These are phyloP conservation scores for Rhodotorula sp. DNA, from an alignment of 1,284 basidiomycete species.

Conservation along the genomic window DNA sequence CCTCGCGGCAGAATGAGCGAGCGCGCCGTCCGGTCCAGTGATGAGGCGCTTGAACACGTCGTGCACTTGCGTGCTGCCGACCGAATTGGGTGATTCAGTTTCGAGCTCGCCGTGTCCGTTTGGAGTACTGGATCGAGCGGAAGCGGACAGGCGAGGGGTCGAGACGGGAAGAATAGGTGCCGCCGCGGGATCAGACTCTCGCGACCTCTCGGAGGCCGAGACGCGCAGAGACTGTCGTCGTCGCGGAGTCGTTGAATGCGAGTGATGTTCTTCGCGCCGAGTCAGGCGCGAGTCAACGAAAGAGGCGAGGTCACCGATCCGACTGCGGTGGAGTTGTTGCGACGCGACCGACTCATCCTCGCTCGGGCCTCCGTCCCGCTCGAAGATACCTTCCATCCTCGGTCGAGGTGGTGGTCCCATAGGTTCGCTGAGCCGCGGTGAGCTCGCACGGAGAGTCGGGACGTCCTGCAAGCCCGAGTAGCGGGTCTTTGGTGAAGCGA, in stretches of 20 bases:
- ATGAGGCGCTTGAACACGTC: constrained; percentile 36
- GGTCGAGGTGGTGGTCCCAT: neutral
- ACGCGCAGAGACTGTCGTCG: constrained; percentile 16
- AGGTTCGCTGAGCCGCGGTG: neutral
- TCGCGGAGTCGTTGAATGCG: neutral
- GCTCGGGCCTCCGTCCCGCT: neutral
- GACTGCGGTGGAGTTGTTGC: constrained; percentile 7
- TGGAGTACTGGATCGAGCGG: neutral
- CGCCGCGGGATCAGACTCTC: constrained; percentile 6
- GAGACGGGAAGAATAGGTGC: neutral
- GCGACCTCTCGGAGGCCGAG: constrained; percentile 15
- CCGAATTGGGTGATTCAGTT: neutral
- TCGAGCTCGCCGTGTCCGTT: neutral
- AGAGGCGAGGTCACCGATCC: constrained; percentile 19
- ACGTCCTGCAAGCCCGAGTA: neutral
- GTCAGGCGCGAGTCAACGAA: constrained; percentile 27
- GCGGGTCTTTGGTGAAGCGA: neutral
- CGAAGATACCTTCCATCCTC: constrained; percentile 5
- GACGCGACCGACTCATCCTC: constrained; percentile 28
- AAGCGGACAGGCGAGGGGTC: neutral
- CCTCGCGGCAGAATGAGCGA: constrained; percentile 29
- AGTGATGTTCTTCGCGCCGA: neutral
- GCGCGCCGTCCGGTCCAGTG: constrained; percentile 32
- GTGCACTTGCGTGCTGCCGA: constrained; percentile 19
- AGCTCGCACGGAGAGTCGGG: neutral